Evolutionary conservation across 2,329 filamentous ascomycete genomes (phyloP), one percentile per base, ranked within the genome.

Genomic region (Aspergillus pseudoterreus): DNA sequence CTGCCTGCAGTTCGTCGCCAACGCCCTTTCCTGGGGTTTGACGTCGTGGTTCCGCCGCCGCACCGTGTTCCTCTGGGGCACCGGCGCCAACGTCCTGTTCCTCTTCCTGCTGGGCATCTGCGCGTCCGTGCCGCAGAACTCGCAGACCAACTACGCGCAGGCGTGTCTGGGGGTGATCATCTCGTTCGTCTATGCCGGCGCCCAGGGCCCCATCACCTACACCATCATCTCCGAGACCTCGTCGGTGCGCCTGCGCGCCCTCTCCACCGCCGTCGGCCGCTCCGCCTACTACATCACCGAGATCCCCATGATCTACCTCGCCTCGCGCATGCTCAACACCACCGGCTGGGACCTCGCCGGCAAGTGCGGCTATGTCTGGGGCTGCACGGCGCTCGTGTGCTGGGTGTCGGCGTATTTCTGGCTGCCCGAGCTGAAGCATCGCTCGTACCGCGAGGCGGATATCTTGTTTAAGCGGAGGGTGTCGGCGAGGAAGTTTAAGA

Each of bases 321-420:
- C 70, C 1, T 70, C 69, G 4, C 57, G 64, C 53, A 69, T 75
- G 62, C 64, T 75, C 6, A 75, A 75, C 57, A 60, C 66, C 0
- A 72, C 69, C 0, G 69, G 69, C 10, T 72, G 71, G 65, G 70
- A 75, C 49, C 57, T 74, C 10, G 71, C 68, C 0, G 75, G 74
- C 32, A 77, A 77, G 65, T 77, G 73, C 51, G 75, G 74, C 2
- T 78, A 73, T 51, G 70, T 78, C n/a, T 78, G 74, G 75, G 75
- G 71, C 2, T 62, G 69, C 2, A 77, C 75, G 4, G 72, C 71
- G 4, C 22, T 63, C 3, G 64, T 77, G 9, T 75, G 72, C 57
- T 73, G 66, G 63, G 43, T 75, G 4, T 57, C 61, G 56, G 73
- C 73, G 2, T 76, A 66, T 61, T 77, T 76, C 62, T 67, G 63